Evolutionary conservation across 2,329 filamentous ascomycete species (phyloP).

Genomic region (Zelopaecilomyces penicillatus): DNA sequence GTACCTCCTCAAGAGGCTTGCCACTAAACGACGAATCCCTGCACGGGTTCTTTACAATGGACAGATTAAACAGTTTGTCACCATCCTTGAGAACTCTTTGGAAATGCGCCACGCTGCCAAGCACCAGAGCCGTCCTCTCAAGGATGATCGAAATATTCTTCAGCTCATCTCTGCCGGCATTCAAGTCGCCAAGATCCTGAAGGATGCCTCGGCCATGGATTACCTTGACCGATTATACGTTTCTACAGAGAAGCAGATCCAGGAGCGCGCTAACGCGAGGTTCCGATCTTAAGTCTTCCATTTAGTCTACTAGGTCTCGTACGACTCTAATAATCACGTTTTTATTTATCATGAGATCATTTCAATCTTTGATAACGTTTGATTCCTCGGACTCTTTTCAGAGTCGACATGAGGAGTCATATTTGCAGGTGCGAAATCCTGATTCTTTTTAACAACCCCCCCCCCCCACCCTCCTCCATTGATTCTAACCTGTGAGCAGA

Average conservation of each 20-base stretch:
- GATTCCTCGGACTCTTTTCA: background rate
- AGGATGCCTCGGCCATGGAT: conserved; percentile 76
- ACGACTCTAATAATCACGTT: conserved; percentile 14
- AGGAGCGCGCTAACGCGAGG: conserved; percentile 46
- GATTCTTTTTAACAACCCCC: too few relatives aligned
- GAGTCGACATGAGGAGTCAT: too few relatives aligned
- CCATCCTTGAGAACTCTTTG: conserved; percentile 77
- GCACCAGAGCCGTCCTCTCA: conserved; percentile 72
- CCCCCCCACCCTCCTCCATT: too few relatives aligned
- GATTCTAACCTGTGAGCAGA: too few relatives aligned
- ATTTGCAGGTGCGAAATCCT: too few relatives aligned
- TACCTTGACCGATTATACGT: conserved; percentile 75
- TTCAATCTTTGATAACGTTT: conserved; percentile 6
- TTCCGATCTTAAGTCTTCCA: conserved; percentile 21
- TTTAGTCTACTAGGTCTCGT: conserved; percentile 4
- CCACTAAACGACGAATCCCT: conserved; percentile 78
- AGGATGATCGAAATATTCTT: conserved; percentile 82
- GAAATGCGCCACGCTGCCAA: conserved; percentile 82
- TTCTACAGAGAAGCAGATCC: conserved; percentile 70
- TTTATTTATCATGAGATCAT: conserved; percentile 9
- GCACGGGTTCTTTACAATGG: conserved; percentile 78
- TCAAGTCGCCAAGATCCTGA: conserved; percentile 80
- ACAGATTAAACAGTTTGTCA: conserved; percentile 87
- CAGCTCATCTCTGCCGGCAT: conserved; percentile 81
- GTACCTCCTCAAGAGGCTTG: conserved; percentile 74